Percentiles rank a stretch among this genome's conserved stretches.
Conservation (phyloP, 2,329 filamentous ascomycete genomes). For the Chalara sp. region DNA sequence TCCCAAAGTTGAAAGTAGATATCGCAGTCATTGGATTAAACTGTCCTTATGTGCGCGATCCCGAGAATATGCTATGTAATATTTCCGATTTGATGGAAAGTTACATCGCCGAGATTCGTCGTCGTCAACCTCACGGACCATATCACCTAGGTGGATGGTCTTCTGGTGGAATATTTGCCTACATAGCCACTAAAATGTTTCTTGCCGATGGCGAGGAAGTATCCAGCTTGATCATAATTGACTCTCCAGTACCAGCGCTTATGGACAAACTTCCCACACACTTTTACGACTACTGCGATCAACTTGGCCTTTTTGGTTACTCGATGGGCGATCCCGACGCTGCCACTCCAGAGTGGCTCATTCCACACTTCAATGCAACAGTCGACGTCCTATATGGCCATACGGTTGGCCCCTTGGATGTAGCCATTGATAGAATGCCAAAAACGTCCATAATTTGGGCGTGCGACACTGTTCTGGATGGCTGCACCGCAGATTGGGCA, state of each 20-base stretch:
- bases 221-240: background rate
- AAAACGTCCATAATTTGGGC: no score
- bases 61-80: background rate
- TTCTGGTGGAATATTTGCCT: background rate
- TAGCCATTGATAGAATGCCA: no score
- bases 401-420: no score
- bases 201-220: background rate
- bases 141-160: background rate
- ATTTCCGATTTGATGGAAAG: background rate
- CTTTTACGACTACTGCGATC: background rate
- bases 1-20: background rate
- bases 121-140: background rate
- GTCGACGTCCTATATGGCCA: background rate
- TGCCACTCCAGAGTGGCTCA: background rate
- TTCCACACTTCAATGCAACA: background rate
- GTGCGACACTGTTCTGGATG: no score
- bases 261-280: background rate
- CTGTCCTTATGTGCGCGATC: background rate
- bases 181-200: background rate
- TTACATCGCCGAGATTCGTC: background rate
- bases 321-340: background rate
- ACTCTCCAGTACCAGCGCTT: background rate
- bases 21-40: background rate
- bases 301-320: constrained; percentile 10
- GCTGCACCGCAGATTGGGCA: no score